Evolutionary conservation across 768 basidiomycete species (phyloP), one percentile per base, ranked within the genome.

Genomic region (Sarcodon sp.): DNA sequence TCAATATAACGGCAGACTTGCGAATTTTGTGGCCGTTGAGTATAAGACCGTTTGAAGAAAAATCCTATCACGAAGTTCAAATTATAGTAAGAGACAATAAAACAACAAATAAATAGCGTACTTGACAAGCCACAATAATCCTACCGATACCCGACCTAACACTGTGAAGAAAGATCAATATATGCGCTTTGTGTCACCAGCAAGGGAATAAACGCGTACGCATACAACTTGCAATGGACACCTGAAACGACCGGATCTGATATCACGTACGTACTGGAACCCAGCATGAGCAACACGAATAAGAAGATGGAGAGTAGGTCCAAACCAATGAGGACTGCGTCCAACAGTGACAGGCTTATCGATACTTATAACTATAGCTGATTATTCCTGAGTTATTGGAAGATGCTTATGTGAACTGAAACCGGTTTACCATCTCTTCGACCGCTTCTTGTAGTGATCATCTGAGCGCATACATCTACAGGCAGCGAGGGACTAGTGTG

Each of bases 71-170:
- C 43, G 13, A 13, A 27, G 35, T 45, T 1, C 49, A 36, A 10
- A 9, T 16, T 7, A 36, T 47, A 4, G 32, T 45, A 36, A 49
- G 18, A 39, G 10, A 15, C 45, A 18, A 21, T 41, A 39, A 18
- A 3, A 53, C 35, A 33, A 11, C 9, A 34, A 27, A 45, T 35
- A 35, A 15, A 36, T 37, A 45, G 32, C 57, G 16, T 58, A 86
- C 86, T 66, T 87, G 80, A 56, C 87, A 88, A 4, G 87, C 87
- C 46, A 89, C 71, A 54, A 87, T 79, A 33, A 84, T 66, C 2
- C 82, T 83, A 35, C 84, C 87, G 4, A 71, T 73, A 21, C 79
- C 77, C 11, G 84, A 81, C 38, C 69, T 73, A 44, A 89, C 78
- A 7, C 85, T 89, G 48, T 38, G 52, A 47, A 51, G 18, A 43